These are phyloP conservation scores for Metschnikowia cerradonensis DNA, from an alignment of 805 yeast genomes.

Conservation along the genomic window DNA sequence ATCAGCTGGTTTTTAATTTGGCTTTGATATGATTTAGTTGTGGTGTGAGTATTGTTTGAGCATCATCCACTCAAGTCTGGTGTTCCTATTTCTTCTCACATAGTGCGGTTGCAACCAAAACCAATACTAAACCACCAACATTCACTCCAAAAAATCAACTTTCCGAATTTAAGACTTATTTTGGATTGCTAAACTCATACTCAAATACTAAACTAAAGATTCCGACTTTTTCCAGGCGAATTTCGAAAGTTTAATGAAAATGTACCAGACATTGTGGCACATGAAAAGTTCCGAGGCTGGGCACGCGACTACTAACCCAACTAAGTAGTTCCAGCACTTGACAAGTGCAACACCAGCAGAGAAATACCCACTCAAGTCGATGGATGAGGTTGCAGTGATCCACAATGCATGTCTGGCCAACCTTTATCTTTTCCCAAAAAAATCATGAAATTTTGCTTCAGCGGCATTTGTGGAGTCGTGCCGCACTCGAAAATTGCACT, in stretches of 20 bases:
- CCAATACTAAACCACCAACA: background rate
- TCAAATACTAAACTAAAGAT: too few species aligned
- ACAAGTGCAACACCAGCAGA: background rate
- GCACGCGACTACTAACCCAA: background rate
- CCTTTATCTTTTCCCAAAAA: too few species aligned
- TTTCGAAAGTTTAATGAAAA: background rate
- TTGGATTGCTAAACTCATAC: too few species aligned
- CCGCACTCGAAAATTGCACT: conserved; percentile 7
- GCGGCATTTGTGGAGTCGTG: conserved; percentile 9
- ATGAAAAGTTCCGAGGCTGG: background rate
- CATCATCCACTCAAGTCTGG: too few species aligned
- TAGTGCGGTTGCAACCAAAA: background rate
- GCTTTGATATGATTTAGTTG: background rate
- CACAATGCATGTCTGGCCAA: background rate
- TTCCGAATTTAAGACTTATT: too few species aligned
- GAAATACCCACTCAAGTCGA: background rate
- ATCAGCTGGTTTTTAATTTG: too few species aligned
- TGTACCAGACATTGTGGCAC: background rate
- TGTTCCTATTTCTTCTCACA: background rate
- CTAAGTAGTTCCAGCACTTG: background rate
- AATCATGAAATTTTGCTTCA: too few species aligned
- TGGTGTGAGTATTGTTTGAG: background rate
- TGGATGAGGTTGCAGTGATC: too few species aligned
- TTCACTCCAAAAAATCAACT: background rate
- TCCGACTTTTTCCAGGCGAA: too few species aligned